phyloP scores from a whole-genome alignment of 208 protist genomes.

The Leishmania aethiopica region DNA sequence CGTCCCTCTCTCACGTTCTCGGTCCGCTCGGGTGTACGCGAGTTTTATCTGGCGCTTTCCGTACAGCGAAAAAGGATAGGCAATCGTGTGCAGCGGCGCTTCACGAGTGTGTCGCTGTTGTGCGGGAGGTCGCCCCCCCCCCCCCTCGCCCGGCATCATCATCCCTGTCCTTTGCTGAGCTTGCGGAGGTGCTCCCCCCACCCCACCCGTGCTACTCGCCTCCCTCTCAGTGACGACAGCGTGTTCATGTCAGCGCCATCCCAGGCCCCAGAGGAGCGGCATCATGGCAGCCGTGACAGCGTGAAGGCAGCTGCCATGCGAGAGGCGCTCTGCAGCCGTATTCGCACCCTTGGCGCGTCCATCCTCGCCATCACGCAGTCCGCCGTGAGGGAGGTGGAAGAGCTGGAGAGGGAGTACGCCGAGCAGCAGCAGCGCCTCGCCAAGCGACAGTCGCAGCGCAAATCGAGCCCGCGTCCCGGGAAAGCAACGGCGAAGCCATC shows the following conservation, averaged over 20 bases:
- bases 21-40: too few species aligned
- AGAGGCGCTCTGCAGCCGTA: conserved; percentile 45
- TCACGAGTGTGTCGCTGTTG: not conserved
- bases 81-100: not conserved
- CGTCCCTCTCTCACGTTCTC: not conserved
- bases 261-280: not conserved
- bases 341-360: conserved; percentile 35
- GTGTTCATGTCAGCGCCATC: not conserved
- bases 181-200: not conserved
- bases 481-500: not conserved
- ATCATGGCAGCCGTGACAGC: not conserved
- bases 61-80: not conserved
- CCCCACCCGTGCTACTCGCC: too few species aligned
- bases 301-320: conserved; percentile 9
- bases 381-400: conserved; percentile 18
- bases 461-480: not conserved
- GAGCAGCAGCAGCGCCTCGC: not conserved
- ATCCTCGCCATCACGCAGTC: conserved; percentile 38
- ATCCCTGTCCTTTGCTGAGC: not conserved
- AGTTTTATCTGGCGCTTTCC: not conserved
- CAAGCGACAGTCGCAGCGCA: not conserved
- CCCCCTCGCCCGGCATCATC: not conserved
- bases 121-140: not conserved
- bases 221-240: not conserved
- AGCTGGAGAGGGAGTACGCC: conserved; percentile 13